Conservation (phyloP, 768 basidiomycete species). For the Tulasnella sp. region DNA sequence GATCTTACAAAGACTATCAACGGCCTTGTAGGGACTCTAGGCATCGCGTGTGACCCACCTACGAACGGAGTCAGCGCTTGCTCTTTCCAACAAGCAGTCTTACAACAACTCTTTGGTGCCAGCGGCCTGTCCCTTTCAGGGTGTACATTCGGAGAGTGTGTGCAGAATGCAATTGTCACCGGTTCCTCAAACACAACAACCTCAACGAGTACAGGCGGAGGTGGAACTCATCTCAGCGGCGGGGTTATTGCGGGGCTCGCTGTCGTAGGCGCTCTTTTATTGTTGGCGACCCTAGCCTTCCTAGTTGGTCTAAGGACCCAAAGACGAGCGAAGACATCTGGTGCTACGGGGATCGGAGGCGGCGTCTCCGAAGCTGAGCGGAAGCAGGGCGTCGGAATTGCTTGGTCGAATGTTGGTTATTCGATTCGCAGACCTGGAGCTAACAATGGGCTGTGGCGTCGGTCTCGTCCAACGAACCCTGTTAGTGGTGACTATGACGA, state of each 20-base stretch:
- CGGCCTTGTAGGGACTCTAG: conserved; percentile 50
- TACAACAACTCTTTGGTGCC: conserved; percentile 63
- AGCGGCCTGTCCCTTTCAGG: conserved; percentile 59
- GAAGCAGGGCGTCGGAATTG: conserved; percentile 47
- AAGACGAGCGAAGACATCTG: conserved; percentile 45
- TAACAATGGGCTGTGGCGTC: background rate
- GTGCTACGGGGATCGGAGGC: conserved; percentile 29
- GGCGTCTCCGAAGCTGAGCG: conserved; percentile 22
- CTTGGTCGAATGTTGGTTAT: conserved; percentile 64
- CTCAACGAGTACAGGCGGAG: conserved; percentile 18
- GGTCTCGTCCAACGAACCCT: conserved; percentile 15
- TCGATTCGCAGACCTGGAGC: conserved; percentile 21
- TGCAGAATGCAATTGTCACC: conserved; percentile 70
- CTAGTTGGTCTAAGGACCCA: conserved; percentile 52
- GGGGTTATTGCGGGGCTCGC: conserved; percentile 89
- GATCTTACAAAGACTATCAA: conserved; percentile 57
- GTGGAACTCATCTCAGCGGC: conserved; percentile 45
- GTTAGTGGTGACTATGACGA: conserved; percentile 25
- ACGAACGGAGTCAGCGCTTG: conserved; percentile 43
- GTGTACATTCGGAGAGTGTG: conserved; percentile 84
- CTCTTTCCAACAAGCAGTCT: conserved; percentile 59
- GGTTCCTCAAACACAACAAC: conserved; percentile 29
- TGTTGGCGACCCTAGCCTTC: conserved; percentile 48
- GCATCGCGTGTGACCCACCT: conserved; percentile 50
- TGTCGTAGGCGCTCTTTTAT: conserved; percentile 60